Percentiles rank a stretch among this genome's conserved stretches.
Conservation (phyloP, 192 early-diverging fungal genomes). For the Obelidium mucronatum region DNA sequence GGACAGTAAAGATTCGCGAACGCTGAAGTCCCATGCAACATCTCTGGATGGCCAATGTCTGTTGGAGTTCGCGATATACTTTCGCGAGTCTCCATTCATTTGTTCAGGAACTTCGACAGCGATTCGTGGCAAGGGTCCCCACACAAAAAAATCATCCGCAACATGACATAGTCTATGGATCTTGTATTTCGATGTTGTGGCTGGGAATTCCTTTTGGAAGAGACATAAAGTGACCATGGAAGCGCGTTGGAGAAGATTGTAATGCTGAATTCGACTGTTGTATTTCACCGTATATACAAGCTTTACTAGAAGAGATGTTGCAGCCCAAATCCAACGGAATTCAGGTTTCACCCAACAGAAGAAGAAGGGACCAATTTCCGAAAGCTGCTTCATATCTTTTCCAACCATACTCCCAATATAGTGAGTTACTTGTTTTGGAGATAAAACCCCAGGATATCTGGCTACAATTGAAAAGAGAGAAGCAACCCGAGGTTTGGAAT, state of each 20-base stretch:
- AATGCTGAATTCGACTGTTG: not conserved
- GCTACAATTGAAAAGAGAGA: not conserved
- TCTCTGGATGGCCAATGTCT: slow-evolving; percentile 3
- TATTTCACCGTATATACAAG: not conserved
- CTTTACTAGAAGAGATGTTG: not conserved
- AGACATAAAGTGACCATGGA: not conserved
- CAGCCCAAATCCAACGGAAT: not conserved
- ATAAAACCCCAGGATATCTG: not conserved
- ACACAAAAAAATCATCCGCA: not conserved
- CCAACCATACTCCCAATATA: not conserved
- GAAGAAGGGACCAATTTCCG: not conserved
- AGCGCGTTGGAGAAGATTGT: not conserved
- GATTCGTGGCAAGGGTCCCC: not conserved
- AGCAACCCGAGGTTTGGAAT: too few relatives aligned
- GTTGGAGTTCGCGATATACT: not conserved
- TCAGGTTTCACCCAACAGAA: not conserved
- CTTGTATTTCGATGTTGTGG: not conserved
- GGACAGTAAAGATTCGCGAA: not conserved
- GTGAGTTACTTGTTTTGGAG: not conserved
- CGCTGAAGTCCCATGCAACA: not conserved
- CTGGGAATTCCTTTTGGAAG: not conserved
- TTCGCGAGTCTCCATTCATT: not conserved
- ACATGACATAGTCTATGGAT: not conserved
- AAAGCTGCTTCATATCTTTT: not conserved
- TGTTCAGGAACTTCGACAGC: slow-evolving; percentile 5